Evolutionary conservation across 495 filamentous ascomycete genomes (phyloP).

Genomic region (Aspergillus indologenus): DNA sequence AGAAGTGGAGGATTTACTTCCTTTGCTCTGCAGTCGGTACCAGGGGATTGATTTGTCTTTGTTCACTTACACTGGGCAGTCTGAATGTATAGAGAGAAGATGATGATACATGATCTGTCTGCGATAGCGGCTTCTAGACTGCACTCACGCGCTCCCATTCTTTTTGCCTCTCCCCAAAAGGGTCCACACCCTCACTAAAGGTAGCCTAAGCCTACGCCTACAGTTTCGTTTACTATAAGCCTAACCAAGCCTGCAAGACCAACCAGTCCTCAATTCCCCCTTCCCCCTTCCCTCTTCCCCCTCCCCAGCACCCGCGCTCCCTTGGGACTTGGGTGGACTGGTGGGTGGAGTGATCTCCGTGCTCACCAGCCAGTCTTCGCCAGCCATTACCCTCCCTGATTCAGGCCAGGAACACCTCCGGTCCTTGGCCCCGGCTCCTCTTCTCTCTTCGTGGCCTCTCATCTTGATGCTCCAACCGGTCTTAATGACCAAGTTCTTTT

Average conservation of each 20-base stretch:
- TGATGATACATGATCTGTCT: constrained; percentile 1
- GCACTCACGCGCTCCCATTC: constrained; percentile 1
- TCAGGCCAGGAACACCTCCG: constrained; percentile 31
- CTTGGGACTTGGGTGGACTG: constrained; percentile 17
- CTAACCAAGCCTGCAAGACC: background rate
- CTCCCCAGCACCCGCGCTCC: constrained; percentile 24
- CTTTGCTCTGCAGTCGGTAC: constrained; percentile 8
- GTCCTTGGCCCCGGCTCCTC: constrained; percentile 20
- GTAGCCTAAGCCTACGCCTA: background rate
- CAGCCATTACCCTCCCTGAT: constrained; percentile 26
- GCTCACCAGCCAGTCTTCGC: constrained; percentile 24
- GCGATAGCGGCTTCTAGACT: constrained; percentile 12
- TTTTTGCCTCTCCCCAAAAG: background rate
- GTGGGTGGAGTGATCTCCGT: constrained; percentile 28
- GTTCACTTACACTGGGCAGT: constrained; percentile 5
- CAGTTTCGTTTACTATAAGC: background rate
- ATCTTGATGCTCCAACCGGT: background rate
- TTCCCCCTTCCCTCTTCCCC: constrained; percentile 19
- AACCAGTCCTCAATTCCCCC: constrained; percentile 10
- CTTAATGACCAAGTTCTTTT: no score
- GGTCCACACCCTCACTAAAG: background rate
- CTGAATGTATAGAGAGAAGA: background rate
- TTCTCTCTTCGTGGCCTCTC: constrained; percentile 14
- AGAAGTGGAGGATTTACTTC: constrained; percentile 11
- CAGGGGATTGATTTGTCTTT: constrained; percentile 17